Percentiles rank a stretch among this genome's conserved stretches.
Conservation (phyloP, 306 rosid genomes). For the Cucumis melo region DNA sequence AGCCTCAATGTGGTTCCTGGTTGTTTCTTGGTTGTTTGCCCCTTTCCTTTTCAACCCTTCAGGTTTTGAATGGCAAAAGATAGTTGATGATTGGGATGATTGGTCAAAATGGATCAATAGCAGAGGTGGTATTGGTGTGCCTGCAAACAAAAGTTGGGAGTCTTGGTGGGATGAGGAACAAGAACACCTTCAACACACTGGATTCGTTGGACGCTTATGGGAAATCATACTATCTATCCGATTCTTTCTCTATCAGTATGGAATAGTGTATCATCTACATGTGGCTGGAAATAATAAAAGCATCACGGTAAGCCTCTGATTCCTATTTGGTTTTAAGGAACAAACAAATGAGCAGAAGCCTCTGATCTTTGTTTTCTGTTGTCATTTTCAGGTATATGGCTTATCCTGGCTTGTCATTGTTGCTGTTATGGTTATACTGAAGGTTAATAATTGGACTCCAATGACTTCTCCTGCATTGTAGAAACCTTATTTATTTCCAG, state of each 20-base stretch:
- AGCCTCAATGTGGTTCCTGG: conserved; percentile 88
- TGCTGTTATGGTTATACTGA: conserved; percentile 67
- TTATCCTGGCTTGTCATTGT: conserved; percentile 91
- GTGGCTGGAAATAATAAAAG: conserved; percentile 56
- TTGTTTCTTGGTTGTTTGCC: conserved; percentile 62
- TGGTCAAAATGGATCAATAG: conserved; percentile 85
- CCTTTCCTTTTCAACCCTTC: conserved; percentile 96
- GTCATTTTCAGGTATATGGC: conserved; percentile 58
- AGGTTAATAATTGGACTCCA: conserved; percentile 34
- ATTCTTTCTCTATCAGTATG: conserved; percentile 82
- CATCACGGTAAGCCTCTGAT: conserved; percentile 45
- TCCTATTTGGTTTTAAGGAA: background rate
- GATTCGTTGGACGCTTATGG: conserved; percentile 50
- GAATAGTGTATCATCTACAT: conserved; percentile 77
- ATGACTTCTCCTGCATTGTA: conserved; percentile 4
- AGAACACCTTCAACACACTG: conserved; percentile 77
- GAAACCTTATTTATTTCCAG: conserved; percentile 1
- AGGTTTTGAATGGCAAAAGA: conserved; percentile 99
- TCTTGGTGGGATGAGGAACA: conserved; percentile 99
- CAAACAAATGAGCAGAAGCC: background rate
- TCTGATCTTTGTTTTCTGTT: background rate
- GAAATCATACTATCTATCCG: conserved; percentile 62
- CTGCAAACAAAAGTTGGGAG: conserved; percentile 91
- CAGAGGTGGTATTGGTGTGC: conserved; percentile 91
- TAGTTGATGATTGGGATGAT: conserved; percentile 97